Evolutionary conservation across 495 filamentous ascomycete species (phyloP).

Genomic region (Cudoniella acicularis): DNA sequence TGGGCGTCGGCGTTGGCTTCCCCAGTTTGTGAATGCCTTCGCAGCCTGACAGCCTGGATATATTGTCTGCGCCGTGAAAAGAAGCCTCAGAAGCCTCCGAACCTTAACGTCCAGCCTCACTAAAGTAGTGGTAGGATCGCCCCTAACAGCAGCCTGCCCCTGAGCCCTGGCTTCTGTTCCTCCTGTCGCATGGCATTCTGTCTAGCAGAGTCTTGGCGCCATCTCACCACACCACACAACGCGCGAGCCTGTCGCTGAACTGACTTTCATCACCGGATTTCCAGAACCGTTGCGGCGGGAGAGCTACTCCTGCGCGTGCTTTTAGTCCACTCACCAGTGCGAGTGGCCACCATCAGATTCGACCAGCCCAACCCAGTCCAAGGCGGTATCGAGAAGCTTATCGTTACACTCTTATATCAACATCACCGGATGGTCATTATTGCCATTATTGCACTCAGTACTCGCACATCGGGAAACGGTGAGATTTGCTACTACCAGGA

Average conservation of each 20-base stretch:
- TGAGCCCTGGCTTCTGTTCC: constrained; percentile 1
- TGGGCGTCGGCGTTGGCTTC: not conserved
- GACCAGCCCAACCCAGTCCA: not conserved
- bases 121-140: constrained; percentile 6
- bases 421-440: not conserved
- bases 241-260: not conserved
- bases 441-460: no score
- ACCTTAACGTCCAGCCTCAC: not conserved
- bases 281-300: constrained; percentile 17
- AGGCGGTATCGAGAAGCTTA: not conserved
- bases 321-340: not conserved
- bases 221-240: not conserved
- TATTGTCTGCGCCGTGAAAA: not conserved
- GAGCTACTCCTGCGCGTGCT: constrained; percentile 11
- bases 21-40: not conserved
- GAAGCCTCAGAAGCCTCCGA: no score
- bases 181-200: constrained; percentile 12
- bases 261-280: not conserved
- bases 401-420: not conserved
- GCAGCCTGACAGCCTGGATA: not conserved
- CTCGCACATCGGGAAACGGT: no score
- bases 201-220: constrained; percentile 1
- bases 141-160: constrained; percentile 3
- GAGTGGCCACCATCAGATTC: not conserved
- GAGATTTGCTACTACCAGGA: no score